Evolutionary conservation across 139 green algal genomes (phyloP), one percentile per base, ranked within the genome.

Genomic region (Eudorina sp.): DNA sequence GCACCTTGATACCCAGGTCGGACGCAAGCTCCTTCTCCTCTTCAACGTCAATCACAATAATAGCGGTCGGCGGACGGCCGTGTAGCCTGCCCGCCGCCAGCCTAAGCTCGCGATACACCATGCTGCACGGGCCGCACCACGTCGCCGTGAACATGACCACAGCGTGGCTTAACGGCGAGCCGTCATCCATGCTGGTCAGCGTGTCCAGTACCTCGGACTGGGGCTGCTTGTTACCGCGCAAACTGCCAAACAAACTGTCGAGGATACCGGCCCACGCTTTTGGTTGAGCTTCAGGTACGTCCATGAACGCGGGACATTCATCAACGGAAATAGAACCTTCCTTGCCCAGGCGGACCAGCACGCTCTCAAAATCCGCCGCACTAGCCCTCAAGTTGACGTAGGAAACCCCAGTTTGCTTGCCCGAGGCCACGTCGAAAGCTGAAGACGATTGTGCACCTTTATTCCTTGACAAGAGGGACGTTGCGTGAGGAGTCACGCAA

Each of bases 41-140:
- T 2, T 88, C 82, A 64, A 88, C 82, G 46, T 88, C 82, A 13
- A 88, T 11, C 7, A 88, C 82, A 13, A 88, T n/a, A 14, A 88
- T 58, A 31, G 82, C 66, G 13, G 46, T 46, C 25, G 82, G 82
- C n/a, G 38, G 46, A 2, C 46, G 64, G 16, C 36, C 36, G 36
- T 45, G 23, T 51, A 88, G 83, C 83, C 34, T 14, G 18, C 36
- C 36, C 7, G 31, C 69, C 2, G 46, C 48, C 36, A 45, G 23
- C 51, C 29, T 46, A 8, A 88, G 36, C 69, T 88, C 64, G 7
- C 45, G 45, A 68, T 88, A 73, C 36, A 88, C 68, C 46, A 88
- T 36, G 45, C 46, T 80, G 66, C 82, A 78, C 9, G 62, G 62
- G 16, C 48, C 82, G 46, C 68, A 88, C 68, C 68, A 88, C 0